Conservation (phyloP, 2,329 filamentous ascomycete species). For the Trichophyton benhamiae region DNA sequence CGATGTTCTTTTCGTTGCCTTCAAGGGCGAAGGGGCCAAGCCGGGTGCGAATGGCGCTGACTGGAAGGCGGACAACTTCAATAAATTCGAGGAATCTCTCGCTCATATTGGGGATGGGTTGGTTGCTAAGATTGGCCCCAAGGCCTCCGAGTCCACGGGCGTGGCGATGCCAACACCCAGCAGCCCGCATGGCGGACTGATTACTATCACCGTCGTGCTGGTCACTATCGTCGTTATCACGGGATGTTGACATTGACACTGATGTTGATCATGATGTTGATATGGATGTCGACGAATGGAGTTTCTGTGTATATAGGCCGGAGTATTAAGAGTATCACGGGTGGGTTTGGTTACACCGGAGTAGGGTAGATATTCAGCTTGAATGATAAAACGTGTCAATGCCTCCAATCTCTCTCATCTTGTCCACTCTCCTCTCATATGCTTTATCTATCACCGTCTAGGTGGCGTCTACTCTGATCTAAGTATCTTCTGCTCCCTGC, state of each 20-base stretch:
- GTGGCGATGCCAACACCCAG: not conserved
- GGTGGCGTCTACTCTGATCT: too few relatives aligned
- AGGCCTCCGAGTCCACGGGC: not conserved
- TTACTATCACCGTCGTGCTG: not conserved
- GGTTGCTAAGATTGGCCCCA: conserved; percentile 17
- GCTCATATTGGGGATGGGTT: conserved; percentile 15
- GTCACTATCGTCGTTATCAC: not conserved
- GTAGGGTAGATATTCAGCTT: too few relatives aligned
- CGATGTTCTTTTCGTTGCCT: conserved; percentile 53
- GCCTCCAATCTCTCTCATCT: too few relatives aligned
- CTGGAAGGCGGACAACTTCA: conserved; percentile 41
- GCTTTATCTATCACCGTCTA: too few relatives aligned
- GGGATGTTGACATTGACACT: not conserved
- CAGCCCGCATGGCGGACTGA: not conserved
- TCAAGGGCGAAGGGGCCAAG: conserved; percentile 46
- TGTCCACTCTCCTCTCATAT: too few relatives aligned
- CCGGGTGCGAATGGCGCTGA: conserved; percentile 42
- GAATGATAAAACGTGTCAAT: too few relatives aligned
- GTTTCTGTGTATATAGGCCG: too few relatives aligned
- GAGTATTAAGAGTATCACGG: too few relatives aligned
- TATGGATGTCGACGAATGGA: too few relatives aligned
- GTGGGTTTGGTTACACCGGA: too few relatives aligned
- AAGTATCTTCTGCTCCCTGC: too few relatives aligned
- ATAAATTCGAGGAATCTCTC: conserved; percentile 32
- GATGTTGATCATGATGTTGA: too few relatives aligned